Evolutionary conservation across 192 early-diverging fungal genomes (phyloP), one percentile per base, ranked within the genome.

Genomic region (Backusella morwellensis): DNA sequence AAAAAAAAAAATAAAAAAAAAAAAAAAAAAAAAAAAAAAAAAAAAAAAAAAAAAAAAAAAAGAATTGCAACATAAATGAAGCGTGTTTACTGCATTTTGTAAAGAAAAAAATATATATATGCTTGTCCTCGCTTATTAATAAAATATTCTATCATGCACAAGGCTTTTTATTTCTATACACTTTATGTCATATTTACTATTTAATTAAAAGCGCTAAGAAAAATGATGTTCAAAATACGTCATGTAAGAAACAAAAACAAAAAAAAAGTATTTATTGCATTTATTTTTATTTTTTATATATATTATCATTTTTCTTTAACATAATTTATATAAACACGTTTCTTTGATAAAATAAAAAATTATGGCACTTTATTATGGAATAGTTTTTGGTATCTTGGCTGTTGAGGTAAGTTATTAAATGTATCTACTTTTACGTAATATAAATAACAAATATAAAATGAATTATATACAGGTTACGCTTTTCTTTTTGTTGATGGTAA

Each of bases 351-450:
- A 44, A 1, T 52, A 69, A 50, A 44, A 47, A 77, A n/a, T 3
- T 40, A 85, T 85, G 81, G 81, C 85, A 68, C 77, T 86, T 34
- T 81, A 83, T 29, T 86, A 86, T 63, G 78, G 79, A 32, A 82
- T 86, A 68, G 85, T 86, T 44, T 86, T 86, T 70, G 75, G 50
- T 14, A 81, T 86, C 47, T 74, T 86, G 42, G 80, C 79, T 35
- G 32, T 84, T 40, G 85, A 86, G 85, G 85, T 86, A 84, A 80
- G 67, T 7, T 32, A 34, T 6, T 38, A 66, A 14, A 29, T 26
- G 8, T 3, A 40, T 40, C 6, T 11, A 4, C 29, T 19, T 41
- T 34, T 56, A 23, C 1, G 6, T 69, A 15, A 29, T 73, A n/a
- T 35, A 44, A 7, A 29, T 14, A 21, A 36, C 9, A 73, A 38